phyloP scores from a whole-genome alignment of 495 filamentous ascomycete genomes.

The Alectoria sarmentosa region DNA sequence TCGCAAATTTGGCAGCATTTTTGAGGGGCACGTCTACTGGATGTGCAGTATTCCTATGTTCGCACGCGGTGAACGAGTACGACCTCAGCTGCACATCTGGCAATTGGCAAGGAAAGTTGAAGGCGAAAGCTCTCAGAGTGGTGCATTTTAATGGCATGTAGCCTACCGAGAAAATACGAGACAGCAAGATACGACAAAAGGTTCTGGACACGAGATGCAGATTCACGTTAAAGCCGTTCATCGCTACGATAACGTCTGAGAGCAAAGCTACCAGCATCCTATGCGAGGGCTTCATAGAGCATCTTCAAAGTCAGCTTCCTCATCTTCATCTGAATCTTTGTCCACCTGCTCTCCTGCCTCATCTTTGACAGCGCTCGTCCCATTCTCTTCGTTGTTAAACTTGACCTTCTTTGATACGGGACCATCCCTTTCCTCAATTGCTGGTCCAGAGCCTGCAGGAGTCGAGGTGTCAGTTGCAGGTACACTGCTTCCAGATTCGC shows the following conservation, averaged over 20 bases:
- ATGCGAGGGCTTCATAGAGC: constrained; percentile 17
- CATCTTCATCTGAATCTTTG: constrained; percentile 46
- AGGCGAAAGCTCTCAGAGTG: background rate
- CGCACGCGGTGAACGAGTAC: no score
- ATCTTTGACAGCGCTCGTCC: constrained; percentile 4
- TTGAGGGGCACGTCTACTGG: no score
- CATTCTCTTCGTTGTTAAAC: constrained; percentile 23
- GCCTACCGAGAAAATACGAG: background rate
- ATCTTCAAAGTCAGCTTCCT: constrained; percentile 46
- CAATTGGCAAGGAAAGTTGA: no score
- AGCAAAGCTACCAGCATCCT: background rate
- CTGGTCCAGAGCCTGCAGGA: constrained; percentile 31
- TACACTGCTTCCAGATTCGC: constrained; percentile 37
- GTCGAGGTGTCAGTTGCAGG: constrained; percentile 40
- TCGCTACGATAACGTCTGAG: background rate
- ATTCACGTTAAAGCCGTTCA: background rate
- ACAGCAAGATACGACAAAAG: background rate
- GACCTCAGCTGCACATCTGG: no score
- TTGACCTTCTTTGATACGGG: constrained; percentile 42
- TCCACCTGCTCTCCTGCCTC: constrained; percentile 28
- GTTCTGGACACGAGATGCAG: background rate
- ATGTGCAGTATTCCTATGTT: no score
- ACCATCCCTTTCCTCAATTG: constrained; percentile 27
- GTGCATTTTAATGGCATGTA: background rate
- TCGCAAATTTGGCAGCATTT: no score